Evolutionary conservation across 805 yeast species (phyloP), one percentile per base, ranked within the genome.

Genomic region (Yamadazyma philogaea): DNA sequence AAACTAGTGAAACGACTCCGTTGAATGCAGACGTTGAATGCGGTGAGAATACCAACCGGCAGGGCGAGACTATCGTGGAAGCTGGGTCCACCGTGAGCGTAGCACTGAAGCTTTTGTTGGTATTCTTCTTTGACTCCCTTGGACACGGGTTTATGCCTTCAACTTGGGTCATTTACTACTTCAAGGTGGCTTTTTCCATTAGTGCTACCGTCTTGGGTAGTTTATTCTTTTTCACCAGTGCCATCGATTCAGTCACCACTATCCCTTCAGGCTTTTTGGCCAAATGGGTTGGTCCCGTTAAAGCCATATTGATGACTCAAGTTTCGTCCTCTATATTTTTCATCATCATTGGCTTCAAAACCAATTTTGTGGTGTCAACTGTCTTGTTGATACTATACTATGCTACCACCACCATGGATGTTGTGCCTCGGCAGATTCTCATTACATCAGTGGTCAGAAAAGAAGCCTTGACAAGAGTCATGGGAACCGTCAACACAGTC

Each of bases 61-160:
- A 6, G 5, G 21, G 7, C 3, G 14, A 17, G n/a, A 6, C 16
- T 7, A 2, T 16, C 12, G 24, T 27, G 8, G 16, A 17, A 22
- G 24, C 34, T 6, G 46, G 40, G 1, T 37, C 47, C 7, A 46
- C 52, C 10, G 21, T 39, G 17, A 40, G 28, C 30, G 46, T 49
- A 6, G 50, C 53, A 4, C 40, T 73, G 17, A 73, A 74, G 39
- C 63, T 84, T 4, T 61, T 82, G 18, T 59, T 74, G 6, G 72
- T 83, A 14, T 90, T 89, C 56, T 86, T 87, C 81, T 56, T 87
- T 22, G 97, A 89, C 60, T 87, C 96, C 1, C 72, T 89, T 38
- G 96, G 95, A 0, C 81, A 79, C 49, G 96, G 96, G 1, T 84
- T 89, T 61, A 84, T 88, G 88, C 82, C 95, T 2, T 71, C 81